A percentile compares a stretch with the other conserved stretches of the same genome.
These are phyloP conservation scores for Scheffersomyces illinoinensis DNA, from an alignment of 1,139 yeast species.

Conservation along the genomic window DNA sequence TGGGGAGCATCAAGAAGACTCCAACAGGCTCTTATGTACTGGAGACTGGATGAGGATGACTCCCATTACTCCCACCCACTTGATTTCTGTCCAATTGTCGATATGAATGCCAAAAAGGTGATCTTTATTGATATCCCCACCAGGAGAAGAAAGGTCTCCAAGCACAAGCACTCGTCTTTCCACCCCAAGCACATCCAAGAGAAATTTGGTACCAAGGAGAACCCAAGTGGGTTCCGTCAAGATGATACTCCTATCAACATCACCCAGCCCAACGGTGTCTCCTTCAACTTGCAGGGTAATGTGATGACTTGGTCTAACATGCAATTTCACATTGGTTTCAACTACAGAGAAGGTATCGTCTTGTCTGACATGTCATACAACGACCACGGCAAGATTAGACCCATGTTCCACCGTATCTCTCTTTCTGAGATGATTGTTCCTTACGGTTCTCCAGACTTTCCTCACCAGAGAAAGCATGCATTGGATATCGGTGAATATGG, in stretches of 20 bases:
- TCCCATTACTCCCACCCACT: constrained; percentile 83
- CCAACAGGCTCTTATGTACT: constrained; percentile 80
- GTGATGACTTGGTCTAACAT: constrained; percentile 77
- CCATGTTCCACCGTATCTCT: constrained; percentile 76
- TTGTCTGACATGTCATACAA: constrained; percentile 71
- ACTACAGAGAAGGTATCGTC: constrained; percentile 83
- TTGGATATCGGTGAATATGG: constrained; percentile 87
- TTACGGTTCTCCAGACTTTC: constrained; percentile 76
- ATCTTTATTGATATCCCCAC: constrained; percentile 74
- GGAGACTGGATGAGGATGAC: constrained; percentile 76
- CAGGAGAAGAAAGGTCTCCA: constrained; percentile 71
- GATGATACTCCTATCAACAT: constrained; percentile 65
- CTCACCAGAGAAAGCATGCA: constrained; percentile 84
- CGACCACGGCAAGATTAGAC: constrained; percentile 71
- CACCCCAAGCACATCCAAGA: constrained; percentile 64
- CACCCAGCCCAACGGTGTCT: constrained; percentile 81
- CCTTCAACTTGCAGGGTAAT: constrained; percentile 69
- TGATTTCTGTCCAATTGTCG: constrained; percentile 82
- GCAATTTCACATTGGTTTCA: constrained; percentile 76
- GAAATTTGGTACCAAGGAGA: constrained; percentile 53
- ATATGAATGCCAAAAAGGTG: constrained; percentile 67
- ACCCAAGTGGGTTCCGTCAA: constrained; percentile 56
- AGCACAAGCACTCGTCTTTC: constrained; percentile 66
- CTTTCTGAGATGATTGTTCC: constrained; percentile 85
- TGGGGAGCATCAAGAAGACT: constrained; percentile 77